phyloP scores from a whole-genome alignment of 306 rosid species.

The Dryas alaskensis region DNA sequence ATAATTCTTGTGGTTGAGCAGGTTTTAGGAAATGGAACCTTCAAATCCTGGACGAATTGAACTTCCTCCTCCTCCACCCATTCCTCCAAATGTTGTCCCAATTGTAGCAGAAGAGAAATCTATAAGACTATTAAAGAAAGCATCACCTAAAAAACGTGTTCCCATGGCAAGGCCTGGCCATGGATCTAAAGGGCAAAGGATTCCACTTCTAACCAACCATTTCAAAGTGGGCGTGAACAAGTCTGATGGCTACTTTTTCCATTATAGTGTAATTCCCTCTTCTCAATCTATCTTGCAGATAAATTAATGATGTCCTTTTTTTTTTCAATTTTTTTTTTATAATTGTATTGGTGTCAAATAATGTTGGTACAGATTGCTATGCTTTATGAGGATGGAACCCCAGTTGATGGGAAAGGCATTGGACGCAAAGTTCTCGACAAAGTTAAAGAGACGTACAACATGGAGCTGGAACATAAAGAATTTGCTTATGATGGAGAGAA shows the following conservation, averaged over 20 bases:
- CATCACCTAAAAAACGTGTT: conserved; percentile 6
- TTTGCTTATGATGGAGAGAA: conserved; percentile 50
- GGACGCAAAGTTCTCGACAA: conserved; percentile 42
- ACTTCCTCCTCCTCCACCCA: conserved; percentile 26
- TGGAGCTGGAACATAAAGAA: conserved; percentile 13
- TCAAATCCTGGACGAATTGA: not conserved
- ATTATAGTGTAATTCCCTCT: conserved; percentile 29
- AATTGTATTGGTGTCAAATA: not conserved
- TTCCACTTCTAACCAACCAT: conserved; percentile 36
- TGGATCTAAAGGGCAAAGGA: conserved; percentile 42
- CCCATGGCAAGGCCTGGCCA: conserved; percentile 30
- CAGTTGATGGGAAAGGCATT: conserved; percentile 29
- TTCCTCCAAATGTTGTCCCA: conserved; percentile 28
- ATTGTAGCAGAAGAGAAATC: conserved; percentile 2
- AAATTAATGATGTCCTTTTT: not conserved
- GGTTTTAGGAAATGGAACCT: conserved; percentile 29
- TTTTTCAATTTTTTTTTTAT: not conserved
- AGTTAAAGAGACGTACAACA: conserved; percentile 24
- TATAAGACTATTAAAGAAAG: not conserved
- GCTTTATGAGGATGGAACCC: conserved; percentile 32
- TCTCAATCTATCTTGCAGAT: not conserved
- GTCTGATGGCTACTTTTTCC: conserved; percentile 35
- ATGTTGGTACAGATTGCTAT: conserved; percentile 37
- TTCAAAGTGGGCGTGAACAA: conserved; percentile 27
- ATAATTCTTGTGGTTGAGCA: not conserved